Base-by-base conservation (phyloP, 2,329 filamentous ascomycete genomes). In the Alternaria postmessia region DNA sequence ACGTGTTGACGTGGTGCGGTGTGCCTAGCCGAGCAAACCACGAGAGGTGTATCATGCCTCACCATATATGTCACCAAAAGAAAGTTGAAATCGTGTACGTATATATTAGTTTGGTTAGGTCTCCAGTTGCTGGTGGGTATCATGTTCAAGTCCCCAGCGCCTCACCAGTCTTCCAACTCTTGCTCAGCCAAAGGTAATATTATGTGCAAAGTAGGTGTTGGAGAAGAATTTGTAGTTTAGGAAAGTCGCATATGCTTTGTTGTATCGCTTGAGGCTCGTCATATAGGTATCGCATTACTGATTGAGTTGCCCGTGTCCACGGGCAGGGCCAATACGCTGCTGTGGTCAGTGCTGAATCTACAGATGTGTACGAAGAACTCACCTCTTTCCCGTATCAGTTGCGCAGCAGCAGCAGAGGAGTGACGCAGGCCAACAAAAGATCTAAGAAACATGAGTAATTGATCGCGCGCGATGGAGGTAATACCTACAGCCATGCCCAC, bases 361-460 rank as follows among this genome's bases (percentile, higher is more conserved):
- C 18, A n/a, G 18, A 41, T 28, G 22, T 7, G 47, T 22, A 14
- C 24, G 24, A 7, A 20, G 5, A 2, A 77, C 80, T 67, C 76
- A 86, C 85, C 81, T 81, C 69, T 84, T 85, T 24, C 85, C 85
- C 0, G 77, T 79, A 67, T 86, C 79, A 2, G 84, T 86, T 41
- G 81, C 79, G 65, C 83, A 85, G 68, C 85, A 87, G n/a, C 85
- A 83, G 73, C 85, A 87, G 48, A 87, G 80, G 22, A 87, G 73
- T 0, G 84, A 82, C 5, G 82, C 83, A 3, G 85, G 85, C 80
- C 84, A 87, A 63, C 84, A 86, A 32, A 87, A 65, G 14, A 86
- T 73, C 83, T 85, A 54, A 4, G 16, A 20, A 16, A 44, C 9
- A 42, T 38, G 26, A 43, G 24, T 70, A 12, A 69, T 60, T 54